Conservation (phyloP, 2,329 filamentous ascomycete species). For the Balansia obtecta region DNA sequence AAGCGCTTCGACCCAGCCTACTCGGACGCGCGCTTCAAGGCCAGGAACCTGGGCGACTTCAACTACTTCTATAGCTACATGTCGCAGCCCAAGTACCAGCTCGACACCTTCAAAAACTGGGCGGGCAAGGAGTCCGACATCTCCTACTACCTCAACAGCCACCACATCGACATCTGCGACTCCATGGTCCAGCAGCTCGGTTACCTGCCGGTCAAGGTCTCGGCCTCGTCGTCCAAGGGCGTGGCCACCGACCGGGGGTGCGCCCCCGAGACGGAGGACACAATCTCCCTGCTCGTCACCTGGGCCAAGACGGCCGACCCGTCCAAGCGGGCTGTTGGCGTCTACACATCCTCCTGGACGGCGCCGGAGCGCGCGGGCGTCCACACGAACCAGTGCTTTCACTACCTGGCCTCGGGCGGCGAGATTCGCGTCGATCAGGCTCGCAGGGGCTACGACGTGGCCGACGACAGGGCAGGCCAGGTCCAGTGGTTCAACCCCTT, state of each 20-base stretch:
- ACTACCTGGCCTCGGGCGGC: constrained; percentile 75
- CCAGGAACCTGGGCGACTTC: constrained; percentile 74
- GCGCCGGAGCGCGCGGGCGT: constrained; percentile 85
- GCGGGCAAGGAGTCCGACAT: constrained; percentile 87
- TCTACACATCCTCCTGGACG: constrained; percentile 92
- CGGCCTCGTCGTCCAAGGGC: constrained; percentile 64
- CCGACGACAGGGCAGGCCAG: constrained; percentile 60
- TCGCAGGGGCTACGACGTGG: constrained; percentile 87
- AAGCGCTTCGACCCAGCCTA: constrained; percentile 94
- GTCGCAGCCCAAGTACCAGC: constrained; percentile 81
- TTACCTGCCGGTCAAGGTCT: constrained; percentile 67
- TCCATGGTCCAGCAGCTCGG: constrained; percentile 68
- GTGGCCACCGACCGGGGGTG: constrained; percentile 71
- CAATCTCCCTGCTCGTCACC: constrained; percentile 79
- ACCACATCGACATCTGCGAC: constrained; percentile 88
- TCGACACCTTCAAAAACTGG: constrained; percentile 93
- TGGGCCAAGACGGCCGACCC: constrained; percentile 66
- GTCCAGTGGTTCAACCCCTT: constrained; percentile 88
- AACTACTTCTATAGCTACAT: constrained; percentile 99
- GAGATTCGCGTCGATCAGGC: constrained; percentile 88
- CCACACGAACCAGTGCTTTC: constrained; percentile 96
- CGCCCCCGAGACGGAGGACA: constrained; percentile 73
- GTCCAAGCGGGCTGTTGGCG: constrained; percentile 64
- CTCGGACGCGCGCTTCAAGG: constrained; percentile 70
- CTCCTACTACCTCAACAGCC: constrained; percentile 89